phyloP scores from a whole-genome alignment of 1,139 yeast genomes.

The Blastobotrys malaysiensis region DNA sequence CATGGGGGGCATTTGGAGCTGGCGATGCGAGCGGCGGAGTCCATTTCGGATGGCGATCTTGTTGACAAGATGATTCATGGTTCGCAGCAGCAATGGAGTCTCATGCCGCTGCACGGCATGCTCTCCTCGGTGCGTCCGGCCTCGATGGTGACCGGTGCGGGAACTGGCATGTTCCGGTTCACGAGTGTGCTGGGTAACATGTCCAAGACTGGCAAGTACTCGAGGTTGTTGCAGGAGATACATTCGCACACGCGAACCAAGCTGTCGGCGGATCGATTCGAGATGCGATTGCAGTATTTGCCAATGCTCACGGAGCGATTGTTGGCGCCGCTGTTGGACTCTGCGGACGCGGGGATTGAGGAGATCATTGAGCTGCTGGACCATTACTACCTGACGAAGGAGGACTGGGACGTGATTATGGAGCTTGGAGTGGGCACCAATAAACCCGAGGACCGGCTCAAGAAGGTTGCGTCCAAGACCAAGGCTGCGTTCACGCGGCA shows the following conservation, averaged over 20 bases:
- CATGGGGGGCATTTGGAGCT: slow-evolving; percentile 46
- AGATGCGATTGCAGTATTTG: slow-evolving; percentile 72
- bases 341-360: slow-evolving; percentile 58
- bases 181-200: slow-evolving; percentile 89
- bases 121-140: slow-evolving; percentile 84
- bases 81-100: slow-evolving; percentile 92
- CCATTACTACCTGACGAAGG: slow-evolving; percentile 74
- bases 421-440: slow-evolving; percentile 72
- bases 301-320: slow-evolving; percentile 57
- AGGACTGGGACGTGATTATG: slow-evolving; percentile 84
- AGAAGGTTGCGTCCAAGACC: slow-evolving; percentile 64
- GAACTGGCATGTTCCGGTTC: slow-evolving; percentile 67
- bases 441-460: slow-evolving; percentile 38
- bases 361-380: slow-evolving; percentile 70
- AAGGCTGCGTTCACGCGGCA: slow-evolving; percentile 82
- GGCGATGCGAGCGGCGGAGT: slow-evolving; percentile 76
- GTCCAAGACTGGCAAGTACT: slow-evolving; percentile 75
- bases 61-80: slow-evolving; percentile 80
- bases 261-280: slow-evolving; percentile 70
- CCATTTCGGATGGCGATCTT: slow-evolving; percentile 74
- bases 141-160: slow-evolving; percentile 66
- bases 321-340: slow-evolving; percentile 47
- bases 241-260: slow-evolving; percentile 81
- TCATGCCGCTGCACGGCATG: slow-evolving; percentile 88
- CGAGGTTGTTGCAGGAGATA: slow-evolving; percentile 74